Conservation (phyloP, 2,329 filamentous ascomycete species). For the Colletotrichum sp. region DNA sequence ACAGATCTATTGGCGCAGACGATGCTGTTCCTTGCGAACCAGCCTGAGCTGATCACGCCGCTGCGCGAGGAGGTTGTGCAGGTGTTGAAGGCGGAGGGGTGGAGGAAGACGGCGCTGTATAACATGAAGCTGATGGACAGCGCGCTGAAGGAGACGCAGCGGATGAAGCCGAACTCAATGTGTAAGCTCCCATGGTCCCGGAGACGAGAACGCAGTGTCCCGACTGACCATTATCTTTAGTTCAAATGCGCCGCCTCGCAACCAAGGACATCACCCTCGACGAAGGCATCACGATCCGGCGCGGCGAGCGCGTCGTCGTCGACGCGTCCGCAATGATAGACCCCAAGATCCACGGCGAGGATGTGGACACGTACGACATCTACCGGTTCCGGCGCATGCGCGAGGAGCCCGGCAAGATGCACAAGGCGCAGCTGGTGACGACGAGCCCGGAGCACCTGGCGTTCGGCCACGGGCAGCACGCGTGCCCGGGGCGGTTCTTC, state of each 20-base stretch:
- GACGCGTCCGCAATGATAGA: background rate
- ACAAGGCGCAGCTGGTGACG: slow-evolving; percentile 43
- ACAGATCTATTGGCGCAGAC: slow-evolving; percentile 37
- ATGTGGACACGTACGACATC: background rate
- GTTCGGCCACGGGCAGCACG: slow-evolving; percentile 40
- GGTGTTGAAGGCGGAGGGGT: slow-evolving; percentile 37
- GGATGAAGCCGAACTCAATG: slow-evolving; percentile 16
- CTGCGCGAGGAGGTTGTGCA: slow-evolving; percentile 45
- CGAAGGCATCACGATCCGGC: background rate
- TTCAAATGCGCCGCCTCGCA: background rate
- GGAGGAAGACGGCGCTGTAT: slow-evolving; percentile 38
- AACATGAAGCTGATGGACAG: slow-evolving; percentile 46
- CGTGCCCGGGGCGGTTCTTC: background rate
- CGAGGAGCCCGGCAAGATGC: background rate
- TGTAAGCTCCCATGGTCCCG: background rate
- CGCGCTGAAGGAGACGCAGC: slow-evolving; percentile 41
- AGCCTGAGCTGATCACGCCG: slow-evolving; percentile 42
- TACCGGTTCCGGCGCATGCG: background rate
- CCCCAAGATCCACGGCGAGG: background rate
- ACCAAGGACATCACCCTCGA: background rate
- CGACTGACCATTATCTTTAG: too few relatives aligned
- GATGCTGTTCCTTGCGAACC: slow-evolving; percentile 40
- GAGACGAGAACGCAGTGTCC: too few relatives aligned
- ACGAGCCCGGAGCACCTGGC: slow-evolving; percentile 37
- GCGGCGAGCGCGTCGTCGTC: background rate